Base-by-base conservation (phyloP, 148 eudicot species). In the Euryodendron excelsum region DNA sequence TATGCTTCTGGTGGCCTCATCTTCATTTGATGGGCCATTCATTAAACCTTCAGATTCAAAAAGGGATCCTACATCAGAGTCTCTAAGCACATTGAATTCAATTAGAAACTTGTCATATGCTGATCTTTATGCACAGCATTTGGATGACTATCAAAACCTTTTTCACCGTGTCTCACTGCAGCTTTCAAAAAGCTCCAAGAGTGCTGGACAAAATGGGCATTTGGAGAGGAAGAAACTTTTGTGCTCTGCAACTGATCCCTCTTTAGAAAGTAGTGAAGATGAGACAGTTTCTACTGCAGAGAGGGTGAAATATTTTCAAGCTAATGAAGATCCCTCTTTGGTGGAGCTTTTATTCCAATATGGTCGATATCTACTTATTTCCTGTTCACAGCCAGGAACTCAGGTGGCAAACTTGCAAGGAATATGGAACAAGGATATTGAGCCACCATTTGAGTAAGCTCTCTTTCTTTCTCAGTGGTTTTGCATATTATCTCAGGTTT, bases 371-470 rank as follows among this genome's bases (percentile, higher is more conserved):
- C 78, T 94, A 65, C 84, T 94, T 36, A 94, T 94, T 80, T 87
- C 98, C 20, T 84, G 91, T 74, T 91, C 96, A 5, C 86, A 94
- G 66, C 93, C 91, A 34, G 96, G 96, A 74, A 90, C 93, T 67
- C 96, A 94, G 72, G 86, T 85, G 1, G 86, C 98, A 68, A 91
- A 94, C 76, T 80, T 94, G 78, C 98, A 94, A 83, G 98, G 98
- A 34, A 90, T 94, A 67, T 94, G 98, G 98, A 91, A 86, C 74
- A 85, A 90, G 31, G 87, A 88, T 34, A 45, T 88, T 2, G 72
- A 77, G 73, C 98, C 98, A 53, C 77, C 98, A 78, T 93, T 93
- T 93, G 93, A 85, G 84, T 82, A 86, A 72, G 3, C 53, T 59
- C 58, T 31, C 28, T 61, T n/a, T n/a, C n/a, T n/a, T n/a, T n/a